Percentiles rank a stretch among this genome's conserved stretches.
Conservation (phyloP, 257 asterid genomes). For the Handroanthus guayacan region DNA sequence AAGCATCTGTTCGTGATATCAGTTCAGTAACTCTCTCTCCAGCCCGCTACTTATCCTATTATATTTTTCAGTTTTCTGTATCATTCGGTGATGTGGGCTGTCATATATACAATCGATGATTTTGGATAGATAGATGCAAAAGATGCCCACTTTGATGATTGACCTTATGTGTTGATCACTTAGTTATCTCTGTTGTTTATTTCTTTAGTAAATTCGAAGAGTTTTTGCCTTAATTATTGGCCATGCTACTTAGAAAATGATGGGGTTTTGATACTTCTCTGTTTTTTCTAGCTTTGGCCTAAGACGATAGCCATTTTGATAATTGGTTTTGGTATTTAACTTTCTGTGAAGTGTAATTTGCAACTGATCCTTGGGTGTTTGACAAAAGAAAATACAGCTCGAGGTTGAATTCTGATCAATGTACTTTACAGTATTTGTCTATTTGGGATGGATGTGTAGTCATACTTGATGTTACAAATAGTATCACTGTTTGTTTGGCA, state of each 20-base stretch:
- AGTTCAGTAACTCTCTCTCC: conserved; percentile 25
- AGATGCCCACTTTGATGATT: not conserved
- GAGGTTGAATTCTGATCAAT: no score
- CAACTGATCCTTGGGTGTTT: no score
- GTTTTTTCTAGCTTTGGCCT: not conserved
- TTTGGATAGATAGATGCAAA: not conserved
- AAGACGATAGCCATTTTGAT: not conserved
- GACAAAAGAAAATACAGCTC: no score
- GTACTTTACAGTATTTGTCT: not conserved
- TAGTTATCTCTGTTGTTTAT: not conserved
- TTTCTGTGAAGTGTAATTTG: no score
- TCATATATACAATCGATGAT: not conserved
- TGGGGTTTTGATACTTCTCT: no score
- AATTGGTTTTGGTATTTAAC: no score
- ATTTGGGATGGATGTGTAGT: not conserved
- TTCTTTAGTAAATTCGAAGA: not conserved
- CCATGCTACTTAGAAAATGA: not conserved
- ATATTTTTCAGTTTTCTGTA: not conserved
- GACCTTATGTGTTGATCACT: not conserved
- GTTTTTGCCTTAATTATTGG: not conserved
- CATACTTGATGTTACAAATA: not conserved
- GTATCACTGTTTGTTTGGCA: not conserved
- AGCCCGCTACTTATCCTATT: not conserved
- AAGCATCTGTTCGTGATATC: conserved; percentile 48
- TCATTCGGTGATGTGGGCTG: not conserved